phyloP scores from a whole-genome alignment of 2,329 filamentous ascomycete genomes.

The Colletotrichum noveboracense region DNA sequence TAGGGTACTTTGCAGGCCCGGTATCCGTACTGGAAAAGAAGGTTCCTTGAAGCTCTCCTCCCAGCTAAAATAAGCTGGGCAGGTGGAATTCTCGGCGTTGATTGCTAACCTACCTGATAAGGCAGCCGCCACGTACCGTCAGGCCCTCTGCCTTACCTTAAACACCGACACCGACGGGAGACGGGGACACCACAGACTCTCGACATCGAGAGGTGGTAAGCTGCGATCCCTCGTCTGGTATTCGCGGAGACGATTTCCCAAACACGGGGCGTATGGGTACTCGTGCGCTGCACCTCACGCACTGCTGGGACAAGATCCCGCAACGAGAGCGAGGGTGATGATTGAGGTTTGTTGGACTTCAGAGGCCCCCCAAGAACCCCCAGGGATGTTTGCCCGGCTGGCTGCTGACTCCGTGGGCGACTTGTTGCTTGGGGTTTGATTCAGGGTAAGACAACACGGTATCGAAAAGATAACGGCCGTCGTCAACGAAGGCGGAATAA shows the following conservation, averaged over 20 bases:
- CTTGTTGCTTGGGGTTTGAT: background rate
- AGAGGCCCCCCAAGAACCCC: background rate
- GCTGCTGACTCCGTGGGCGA: background rate
- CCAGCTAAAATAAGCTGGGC: background rate
- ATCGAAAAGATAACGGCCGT: background rate
- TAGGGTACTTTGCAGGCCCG: background rate
- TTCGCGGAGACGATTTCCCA: background rate
- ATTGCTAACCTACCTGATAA: background rate
- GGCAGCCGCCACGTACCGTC: background rate
- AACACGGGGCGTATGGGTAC: constrained; percentile 6
- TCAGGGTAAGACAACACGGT: background rate
- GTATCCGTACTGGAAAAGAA: background rate
- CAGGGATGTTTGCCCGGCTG: background rate
- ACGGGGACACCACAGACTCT: background rate
- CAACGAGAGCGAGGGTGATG: background rate
- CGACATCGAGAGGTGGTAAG: background rate
- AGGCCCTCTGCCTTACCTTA: background rate
- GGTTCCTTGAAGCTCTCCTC: background rate
- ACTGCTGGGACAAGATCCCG: background rate
- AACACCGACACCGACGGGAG: background rate
- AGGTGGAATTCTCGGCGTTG: background rate
- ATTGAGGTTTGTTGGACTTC: background rate
- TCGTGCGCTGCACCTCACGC: background rate
- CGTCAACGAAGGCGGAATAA: background rate
- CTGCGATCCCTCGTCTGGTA: background rate